Evolutionary conservation across 2,329 filamentous ascomycete genomes (phyloP).

Genomic region (Cercospora janseana): DNA sequence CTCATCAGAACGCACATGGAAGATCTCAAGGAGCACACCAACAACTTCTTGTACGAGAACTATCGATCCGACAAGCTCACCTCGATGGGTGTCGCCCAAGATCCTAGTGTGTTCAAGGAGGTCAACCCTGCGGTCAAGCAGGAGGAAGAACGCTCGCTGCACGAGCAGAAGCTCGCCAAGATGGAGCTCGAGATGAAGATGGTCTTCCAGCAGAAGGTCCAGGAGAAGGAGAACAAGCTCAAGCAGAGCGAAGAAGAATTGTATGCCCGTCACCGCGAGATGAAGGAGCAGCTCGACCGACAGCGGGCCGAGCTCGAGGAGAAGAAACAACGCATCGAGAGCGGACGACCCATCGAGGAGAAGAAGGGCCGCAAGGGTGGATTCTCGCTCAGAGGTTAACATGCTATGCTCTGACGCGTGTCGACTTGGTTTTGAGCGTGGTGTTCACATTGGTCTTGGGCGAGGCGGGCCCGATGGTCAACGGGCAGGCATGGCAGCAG

Average conservation of each 20-base stretch:
- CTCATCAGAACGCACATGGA: constrained; percentile 99
- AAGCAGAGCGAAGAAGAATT: constrained; percentile 99
- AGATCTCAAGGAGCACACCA: constrained; percentile 99
- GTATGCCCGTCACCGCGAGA: constrained; percentile 95
- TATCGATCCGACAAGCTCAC: constrained; percentile 99
- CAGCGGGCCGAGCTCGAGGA: constrained; percentile 94
- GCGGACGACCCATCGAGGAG: constrained; percentile 91
- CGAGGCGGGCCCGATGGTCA: constrained; percentile 13
- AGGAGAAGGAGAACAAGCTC: constrained; percentile 98
- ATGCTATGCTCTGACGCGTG: constrained; percentile 5
- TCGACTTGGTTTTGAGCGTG: constrained; percentile 24
- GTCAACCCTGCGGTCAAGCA: constrained; percentile 99
- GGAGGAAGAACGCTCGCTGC: constrained; percentile 94
- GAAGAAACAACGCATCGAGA: constrained; percentile 95
- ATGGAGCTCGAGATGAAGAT: constrained; percentile 99
- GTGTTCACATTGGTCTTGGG: constrained; percentile 21
- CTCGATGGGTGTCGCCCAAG: constrained; percentile 96
- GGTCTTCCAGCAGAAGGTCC: constrained; percentile 99
- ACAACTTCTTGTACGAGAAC: constrained; percentile 98
- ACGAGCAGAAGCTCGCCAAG: constrained; percentile 99
- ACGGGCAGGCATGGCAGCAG: constrained; percentile 6
- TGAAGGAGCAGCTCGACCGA: constrained; percentile 98
- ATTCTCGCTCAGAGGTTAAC: constrained; percentile 77
- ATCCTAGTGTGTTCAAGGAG: constrained; percentile 99
- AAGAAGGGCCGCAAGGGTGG: constrained; percentile 94